Conservation (phyloP, 106 monocot genomes). For the Xerophyta viscosa region DNA sequence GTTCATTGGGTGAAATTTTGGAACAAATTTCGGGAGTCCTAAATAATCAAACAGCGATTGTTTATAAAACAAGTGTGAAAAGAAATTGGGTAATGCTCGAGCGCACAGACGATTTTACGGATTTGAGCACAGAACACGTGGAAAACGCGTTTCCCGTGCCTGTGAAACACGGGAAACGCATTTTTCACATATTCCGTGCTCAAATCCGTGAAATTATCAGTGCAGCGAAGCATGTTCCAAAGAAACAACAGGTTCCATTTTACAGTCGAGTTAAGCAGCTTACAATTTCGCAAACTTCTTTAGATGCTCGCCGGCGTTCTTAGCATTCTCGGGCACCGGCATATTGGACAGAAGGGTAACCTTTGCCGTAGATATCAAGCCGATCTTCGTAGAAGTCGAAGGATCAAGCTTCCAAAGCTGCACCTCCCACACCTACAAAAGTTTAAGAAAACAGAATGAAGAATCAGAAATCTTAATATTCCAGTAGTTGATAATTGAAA, state of each 20-base stretch:
- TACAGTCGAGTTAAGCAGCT: neutral
- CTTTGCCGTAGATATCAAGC: conserved; percentile 27
- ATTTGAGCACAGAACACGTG: no score
- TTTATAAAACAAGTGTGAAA: no score
- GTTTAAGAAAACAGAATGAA: neutral
- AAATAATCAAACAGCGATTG: no score
- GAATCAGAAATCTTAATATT: neutral
- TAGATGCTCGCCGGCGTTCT: conserved; percentile 18
- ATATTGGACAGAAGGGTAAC: conserved; percentile 39
- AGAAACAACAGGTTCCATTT: no score
- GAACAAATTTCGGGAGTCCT: no score
- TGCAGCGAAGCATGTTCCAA: neutral
- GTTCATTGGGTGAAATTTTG: no score
- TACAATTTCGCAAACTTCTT: conserved; percentile 39
- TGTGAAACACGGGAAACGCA: no score
- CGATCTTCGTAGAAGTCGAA: conserved; percentile 8
- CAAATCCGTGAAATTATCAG: neutral
- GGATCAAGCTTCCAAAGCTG: conserved; percentile 31
- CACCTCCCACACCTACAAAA: conserved; percentile 50
- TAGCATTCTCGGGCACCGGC: conserved; percentile 28
- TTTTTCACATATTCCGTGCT: no score
- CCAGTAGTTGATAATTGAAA: no score
- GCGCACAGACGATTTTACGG: no score
- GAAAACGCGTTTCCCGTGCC: no score
- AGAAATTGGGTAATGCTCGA: no score